phyloP scores from a whole-genome alignment of 1,284 basidiomycete genomes.

The Cryptococcus wingfieldii region DNA sequence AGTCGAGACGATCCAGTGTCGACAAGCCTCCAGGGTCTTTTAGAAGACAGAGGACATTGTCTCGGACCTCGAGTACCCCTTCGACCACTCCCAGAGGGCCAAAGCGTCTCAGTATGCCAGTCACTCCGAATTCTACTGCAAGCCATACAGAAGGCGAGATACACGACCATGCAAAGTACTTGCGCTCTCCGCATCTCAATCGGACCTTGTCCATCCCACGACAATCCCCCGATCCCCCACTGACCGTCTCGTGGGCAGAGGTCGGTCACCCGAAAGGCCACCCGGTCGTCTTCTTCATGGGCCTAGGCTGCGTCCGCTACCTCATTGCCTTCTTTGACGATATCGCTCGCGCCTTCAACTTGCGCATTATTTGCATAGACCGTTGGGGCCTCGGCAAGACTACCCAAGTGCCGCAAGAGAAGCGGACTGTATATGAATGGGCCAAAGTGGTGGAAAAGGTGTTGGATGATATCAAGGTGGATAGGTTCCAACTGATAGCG shows the following conservation, averaged over 20 bases:
- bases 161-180: conserved; percentile 54
- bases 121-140: not conserved
- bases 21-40: too few species aligned
- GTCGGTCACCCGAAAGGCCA: conserved; percentile 75
- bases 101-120: conserved; percentile 1
- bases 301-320: conserved; percentile 88
- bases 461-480: conserved; percentile 71
- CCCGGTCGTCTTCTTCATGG: conserved; percentile 86
- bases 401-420: conserved; percentile 63
- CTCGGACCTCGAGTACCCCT: not conserved
- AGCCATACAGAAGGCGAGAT: conserved; percentile 7
- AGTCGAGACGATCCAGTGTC: too few species aligned
- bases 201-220: conserved; percentile 72
- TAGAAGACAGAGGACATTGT: too few species aligned
- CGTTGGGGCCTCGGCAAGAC: conserved; percentile 91
- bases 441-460: conserved; percentile 83
- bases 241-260: conserved; percentile 89
- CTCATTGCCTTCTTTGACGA: conserved; percentile 94
- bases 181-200: conserved; percentile 78
- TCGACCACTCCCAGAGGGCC: conserved; percentile 1
- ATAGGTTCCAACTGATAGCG: conserved; percentile 82
- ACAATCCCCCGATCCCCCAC: conserved; percentile 59
- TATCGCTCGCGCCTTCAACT: conserved; percentile 78
- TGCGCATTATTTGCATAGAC: conserved; percentile 91
- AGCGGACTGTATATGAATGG: conserved; percentile 81